phyloP scores from a whole-genome alignment of 2,329 filamentous ascomycete species.

The Pseudogymnoascus sp. region DNA sequence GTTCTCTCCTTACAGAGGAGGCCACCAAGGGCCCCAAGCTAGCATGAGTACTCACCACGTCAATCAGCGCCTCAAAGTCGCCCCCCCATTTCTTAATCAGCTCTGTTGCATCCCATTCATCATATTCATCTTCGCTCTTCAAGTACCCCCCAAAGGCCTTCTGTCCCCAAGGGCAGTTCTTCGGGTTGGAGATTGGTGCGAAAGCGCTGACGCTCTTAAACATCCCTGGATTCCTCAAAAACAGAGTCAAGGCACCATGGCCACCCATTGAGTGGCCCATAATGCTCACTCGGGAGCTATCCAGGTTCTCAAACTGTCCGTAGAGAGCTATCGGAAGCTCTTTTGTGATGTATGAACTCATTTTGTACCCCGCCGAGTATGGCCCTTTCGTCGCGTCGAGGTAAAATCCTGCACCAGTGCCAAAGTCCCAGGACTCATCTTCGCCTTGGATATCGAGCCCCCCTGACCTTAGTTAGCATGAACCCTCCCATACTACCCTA shows the following conservation, averaged over 20 bases:
- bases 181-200: conserved; percentile 82
- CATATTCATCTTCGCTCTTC: conserved; percentile 65
- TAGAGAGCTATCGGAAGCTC: conserved; percentile 80
- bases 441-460: conserved; percentile 75
- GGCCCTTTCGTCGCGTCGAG: conserved; percentile 72
- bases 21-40: not conserved
- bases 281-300: conserved; percentile 65
- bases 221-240: conserved; percentile 80
- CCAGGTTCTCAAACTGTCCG: conserved; percentile 61
- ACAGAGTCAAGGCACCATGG: conserved; percentile 87
- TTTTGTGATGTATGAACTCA: conserved; percentile 86
- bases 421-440: conserved; percentile 86
- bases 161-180: conserved; percentile 81
- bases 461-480: conserved; percentile 33
- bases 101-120: conserved; percentile 86
- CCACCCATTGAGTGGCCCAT: conserved; percentile 97
- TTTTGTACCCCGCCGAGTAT: conserved; percentile 73
- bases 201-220: conserved; percentile 88
- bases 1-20: not conserved
- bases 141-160: conserved; percentile 94
- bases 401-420: conserved; percentile 89
- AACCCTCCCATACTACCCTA: not conserved
- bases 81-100: conserved; percentile 68
- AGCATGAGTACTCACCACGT: conserved; percentile 55
- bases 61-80: conserved; percentile 69